Evolutionary conservation across 768 basidiomycete genomes (phyloP), one percentile per base, ranked within the genome.

Genomic region (Kwoniella dendrophila): DNA sequence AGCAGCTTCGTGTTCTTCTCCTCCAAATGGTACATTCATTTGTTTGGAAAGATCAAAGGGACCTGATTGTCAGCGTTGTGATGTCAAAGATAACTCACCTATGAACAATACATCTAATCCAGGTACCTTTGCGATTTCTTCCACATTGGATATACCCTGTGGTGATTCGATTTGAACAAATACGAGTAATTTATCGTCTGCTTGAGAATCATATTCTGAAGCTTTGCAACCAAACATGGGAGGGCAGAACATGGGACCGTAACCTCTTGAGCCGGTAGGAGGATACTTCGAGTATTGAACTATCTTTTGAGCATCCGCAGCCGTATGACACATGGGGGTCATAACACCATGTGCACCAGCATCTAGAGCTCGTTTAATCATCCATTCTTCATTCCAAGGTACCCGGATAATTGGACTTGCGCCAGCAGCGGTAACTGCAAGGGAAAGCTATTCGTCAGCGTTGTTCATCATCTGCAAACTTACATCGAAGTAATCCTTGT

Each of bases 361-460:
- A 51, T 80, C 80, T 16, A 80, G 68, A 12, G 80, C 80, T 14
- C 80, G 69, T 70, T 80, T 80, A 66, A 80, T 74, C 64, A 73
- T 67, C 61, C 67, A 69, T 30, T 69, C 68, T 40, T 74, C 72
- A 41, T 72, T 73, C n/a, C 60, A 72, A 7, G 78, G 76, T 14
- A 80, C 64, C 3, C 80, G 69, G 47, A 80, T 75, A 62, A 80
- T 77, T 7, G 80, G 80, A 29, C 73, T 72, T 18, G 66, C 71
- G 10, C 75, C 75, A 8, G 47, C 56, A 0, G 66, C 62, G 10
- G 73, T 66, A 49, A 78, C 71, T 24, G 73, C 64, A 14, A 68
- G 68, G 44, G 58, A 59, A n/a, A 74, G 68, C 63, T 71, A 38
- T 18, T 22, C 24, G 27, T 41, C 18, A 59, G 62, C 66, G 64